phyloP scores from a whole-genome alignment of 805 yeast genomes.

The Schizosaccharomyces octosporus region DNA sequence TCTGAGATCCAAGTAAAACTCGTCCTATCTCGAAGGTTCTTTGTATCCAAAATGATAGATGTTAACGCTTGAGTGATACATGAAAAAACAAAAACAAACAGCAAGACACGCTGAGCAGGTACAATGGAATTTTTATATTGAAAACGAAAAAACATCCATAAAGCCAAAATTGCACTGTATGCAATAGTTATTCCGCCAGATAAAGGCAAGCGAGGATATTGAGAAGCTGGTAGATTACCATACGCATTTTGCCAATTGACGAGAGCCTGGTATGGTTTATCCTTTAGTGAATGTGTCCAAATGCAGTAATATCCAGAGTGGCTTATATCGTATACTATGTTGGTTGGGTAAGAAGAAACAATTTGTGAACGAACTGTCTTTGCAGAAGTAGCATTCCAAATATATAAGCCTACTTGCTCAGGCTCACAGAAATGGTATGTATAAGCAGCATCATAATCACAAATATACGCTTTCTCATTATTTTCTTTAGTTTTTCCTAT shows the following conservation, averaged over 20 bases:
- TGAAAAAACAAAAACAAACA: slow-evolving; percentile 61
- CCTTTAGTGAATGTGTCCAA: background rate
- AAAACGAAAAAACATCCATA: slow-evolving; percentile 67
- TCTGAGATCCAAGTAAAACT: slow-evolving; percentile 47
- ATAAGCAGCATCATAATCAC: background rate
- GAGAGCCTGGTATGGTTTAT: slow-evolving; percentile 24
- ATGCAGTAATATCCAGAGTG: background rate
- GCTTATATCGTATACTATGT: background rate
- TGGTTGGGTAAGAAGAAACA: background rate
- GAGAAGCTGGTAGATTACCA: slow-evolving; percentile 73
- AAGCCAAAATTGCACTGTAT: slow-evolving; percentile 58
- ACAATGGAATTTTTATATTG: slow-evolving; percentile 67
- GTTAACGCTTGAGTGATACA: slow-evolving; percentile 55
- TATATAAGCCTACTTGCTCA: background rate
- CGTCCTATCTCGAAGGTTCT: slow-evolving; percentile 31
- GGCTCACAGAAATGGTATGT: background rate
- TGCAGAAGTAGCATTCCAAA: background rate
- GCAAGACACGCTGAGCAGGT: slow-evolving; percentile 70
- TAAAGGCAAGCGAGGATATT: slow-evolving; percentile 71
- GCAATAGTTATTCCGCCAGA: slow-evolving; percentile 68
- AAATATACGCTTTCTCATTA: background rate
- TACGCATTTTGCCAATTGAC: slow-evolving; percentile 76
- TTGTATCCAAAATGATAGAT: slow-evolving; percentile 76
- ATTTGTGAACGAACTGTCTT: background rate
- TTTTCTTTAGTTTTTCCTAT: background rate